Conservation (phyloP, 371 early-diverging fungal species). For the Mortierella sp. region DNA sequence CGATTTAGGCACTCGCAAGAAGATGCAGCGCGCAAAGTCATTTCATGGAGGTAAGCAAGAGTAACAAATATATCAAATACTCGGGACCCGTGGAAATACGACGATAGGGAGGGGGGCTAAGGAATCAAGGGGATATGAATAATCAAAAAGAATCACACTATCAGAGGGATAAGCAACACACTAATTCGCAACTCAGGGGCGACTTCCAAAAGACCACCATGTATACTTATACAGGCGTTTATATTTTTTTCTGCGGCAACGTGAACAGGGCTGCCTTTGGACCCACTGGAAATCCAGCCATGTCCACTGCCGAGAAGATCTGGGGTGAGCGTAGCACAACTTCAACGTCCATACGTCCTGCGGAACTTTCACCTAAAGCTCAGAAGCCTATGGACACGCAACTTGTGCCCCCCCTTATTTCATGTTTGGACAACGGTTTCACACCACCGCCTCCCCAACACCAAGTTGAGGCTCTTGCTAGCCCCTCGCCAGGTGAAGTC, state of each 20-base stretch:
- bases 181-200: neutral
- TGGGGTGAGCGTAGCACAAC: slow-evolving; percentile 11
- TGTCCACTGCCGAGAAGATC: slow-evolving; percentile 9
- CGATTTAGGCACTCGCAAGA: slow-evolving; percentile 38
- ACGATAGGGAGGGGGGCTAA: neutral
- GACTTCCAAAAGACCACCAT: neutral
- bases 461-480: neutral
- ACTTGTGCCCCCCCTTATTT: slow-evolving; percentile 2
- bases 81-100: too few species aligned
- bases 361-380: neutral
- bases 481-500: neutral
- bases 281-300: slow-evolving; percentile 5
- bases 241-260: too few species aligned
- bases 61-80: neutral
- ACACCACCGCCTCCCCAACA: slow-evolving; percentile 1
- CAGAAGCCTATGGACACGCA: neutral
- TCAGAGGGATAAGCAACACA: too few species aligned
- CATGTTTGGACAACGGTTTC: neutral
- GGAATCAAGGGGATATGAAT: neutral
- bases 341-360: too few species aligned
- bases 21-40: slow-evolving; percentile 38
- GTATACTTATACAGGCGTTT: neutral
- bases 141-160: too few species aligned
- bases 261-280: slow-evolving; percentile 6
- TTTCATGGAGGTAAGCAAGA: slow-evolving; percentile 44